These are phyloP conservation scores for Gaeumannomyces tritici DNA, from an alignment of 2,329 filamentous ascomycete genomes.

Conservation along the genomic window DNA sequence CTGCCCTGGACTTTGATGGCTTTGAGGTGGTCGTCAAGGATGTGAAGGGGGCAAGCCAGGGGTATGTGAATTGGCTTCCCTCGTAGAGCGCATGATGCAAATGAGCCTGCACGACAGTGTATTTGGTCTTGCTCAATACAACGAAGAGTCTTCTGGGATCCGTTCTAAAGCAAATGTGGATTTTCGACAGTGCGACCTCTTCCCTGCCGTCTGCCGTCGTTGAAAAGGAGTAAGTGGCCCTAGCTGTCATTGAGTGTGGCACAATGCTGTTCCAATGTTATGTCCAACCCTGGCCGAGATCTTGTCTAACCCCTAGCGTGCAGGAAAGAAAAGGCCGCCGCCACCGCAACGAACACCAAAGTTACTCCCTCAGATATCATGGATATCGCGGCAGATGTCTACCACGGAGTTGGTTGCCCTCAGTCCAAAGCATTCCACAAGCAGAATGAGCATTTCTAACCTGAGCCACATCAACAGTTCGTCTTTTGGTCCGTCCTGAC, in stretches of 20 bases:
- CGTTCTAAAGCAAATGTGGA: slow-evolving; percentile 26
- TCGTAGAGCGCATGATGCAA: slow-evolving; percentile 3
- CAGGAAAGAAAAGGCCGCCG: slow-evolving; percentile 62
- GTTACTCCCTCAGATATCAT: slow-evolving; percentile 66
- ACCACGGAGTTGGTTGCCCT: slow-evolving; percentile 65
- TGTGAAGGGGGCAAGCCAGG: slow-evolving; percentile 83
- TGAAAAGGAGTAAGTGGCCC: slow-evolving; percentile 49
- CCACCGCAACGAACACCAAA: slow-evolving; percentile 59
- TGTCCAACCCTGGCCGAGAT: background rate
- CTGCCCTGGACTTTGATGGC: slow-evolving; percentile 79
- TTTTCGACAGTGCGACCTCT: slow-evolving; percentile 32
- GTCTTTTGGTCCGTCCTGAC: slow-evolving; percentile 95
- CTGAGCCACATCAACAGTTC: slow-evolving; percentile 43
- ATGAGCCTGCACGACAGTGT: slow-evolving; percentile 4
- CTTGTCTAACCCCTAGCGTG: background rate
- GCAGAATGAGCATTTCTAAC: slow-evolving; percentile 3
- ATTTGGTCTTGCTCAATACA: background rate
- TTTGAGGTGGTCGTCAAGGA: slow-evolving; percentile 86
- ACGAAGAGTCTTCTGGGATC: slow-evolving; percentile 4
- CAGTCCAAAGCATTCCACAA: background rate
- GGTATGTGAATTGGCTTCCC: slow-evolving; percentile 97
- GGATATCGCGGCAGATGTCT: slow-evolving; percentile 79
- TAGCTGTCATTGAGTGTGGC: background rate
- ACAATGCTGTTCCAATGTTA: background rate
- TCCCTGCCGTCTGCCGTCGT: slow-evolving; percentile 38